A percentile compares a stretch with the other conserved stretches of the same genome.
phyloP scores from a whole-genome alignment of 345 rosid species.

The Brassica cretica region DNA sequence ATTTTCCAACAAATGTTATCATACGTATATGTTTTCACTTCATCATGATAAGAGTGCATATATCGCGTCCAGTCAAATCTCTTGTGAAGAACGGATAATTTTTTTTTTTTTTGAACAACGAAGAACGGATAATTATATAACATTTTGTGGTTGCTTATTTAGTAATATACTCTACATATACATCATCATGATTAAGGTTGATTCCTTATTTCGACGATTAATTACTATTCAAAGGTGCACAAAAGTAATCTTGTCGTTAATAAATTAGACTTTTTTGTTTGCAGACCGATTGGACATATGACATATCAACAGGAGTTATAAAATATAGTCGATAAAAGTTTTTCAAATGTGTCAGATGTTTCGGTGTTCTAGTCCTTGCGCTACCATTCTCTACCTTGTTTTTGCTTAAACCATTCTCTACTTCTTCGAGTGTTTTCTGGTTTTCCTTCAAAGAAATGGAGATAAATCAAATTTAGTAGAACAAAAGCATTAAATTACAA shows the following conservation, averaged over 20 bases:
- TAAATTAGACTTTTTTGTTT: background rate
- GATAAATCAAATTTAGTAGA: background rate
- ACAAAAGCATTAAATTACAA: background rate
- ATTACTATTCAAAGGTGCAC: background rate
- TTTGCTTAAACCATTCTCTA: background rate
- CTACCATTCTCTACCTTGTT: background rate
- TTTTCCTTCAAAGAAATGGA: background rate
- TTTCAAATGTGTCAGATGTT: too few species aligned
- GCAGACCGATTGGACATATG: background rate
- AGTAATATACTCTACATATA: too few species aligned
- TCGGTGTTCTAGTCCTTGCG: background rate
- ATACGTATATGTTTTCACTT: background rate
- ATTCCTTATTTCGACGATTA: background rate
- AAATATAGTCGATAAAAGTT: too few species aligned
- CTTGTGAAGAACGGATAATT: background rate
- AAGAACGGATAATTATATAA: background rate
- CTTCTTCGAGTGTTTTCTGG: background rate
- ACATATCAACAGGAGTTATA: background rate
- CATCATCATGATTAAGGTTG: too few species aligned
- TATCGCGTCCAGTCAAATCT: background rate
- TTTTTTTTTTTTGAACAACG: background rate
- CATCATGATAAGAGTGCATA: background rate
- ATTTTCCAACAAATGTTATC: background rate
- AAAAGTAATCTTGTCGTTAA: background rate
- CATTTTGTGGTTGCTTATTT: too few species aligned